These are phyloP conservation scores for Hordeum pubiflorum DNA, from an alignment of 202 grass and related monocot species.

Conservation along the genomic window DNA sequence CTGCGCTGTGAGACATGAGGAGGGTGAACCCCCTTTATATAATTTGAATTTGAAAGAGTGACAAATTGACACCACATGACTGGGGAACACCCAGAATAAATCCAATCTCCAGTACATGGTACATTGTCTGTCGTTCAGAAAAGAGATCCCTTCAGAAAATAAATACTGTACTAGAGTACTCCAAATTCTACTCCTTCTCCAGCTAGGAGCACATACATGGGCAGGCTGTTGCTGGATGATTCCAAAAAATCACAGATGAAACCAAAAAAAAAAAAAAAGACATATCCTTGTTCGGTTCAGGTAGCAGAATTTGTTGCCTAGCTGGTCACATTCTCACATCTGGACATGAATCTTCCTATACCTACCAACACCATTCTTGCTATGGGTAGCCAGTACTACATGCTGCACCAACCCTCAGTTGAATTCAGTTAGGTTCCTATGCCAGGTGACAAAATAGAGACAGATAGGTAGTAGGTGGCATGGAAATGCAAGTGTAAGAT, in stretches of 20 bases:
- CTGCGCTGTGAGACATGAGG: background rate
- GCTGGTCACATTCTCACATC: background rate
- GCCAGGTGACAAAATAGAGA: background rate
- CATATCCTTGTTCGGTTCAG: background rate
- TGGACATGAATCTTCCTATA: background rate
- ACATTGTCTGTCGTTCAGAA: background rate
- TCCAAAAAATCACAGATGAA: slow-evolving; percentile 22
- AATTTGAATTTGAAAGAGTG: background rate
- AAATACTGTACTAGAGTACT: too few relatives aligned
- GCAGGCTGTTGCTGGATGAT: background rate
- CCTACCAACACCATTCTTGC: background rate
- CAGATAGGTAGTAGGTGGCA: background rate
- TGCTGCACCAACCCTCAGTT: background rate
- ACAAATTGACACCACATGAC: background rate
- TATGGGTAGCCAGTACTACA: background rate
- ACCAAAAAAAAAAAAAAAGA: background rate
- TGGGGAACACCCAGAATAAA: background rate
- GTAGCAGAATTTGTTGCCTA: slow-evolving; percentile 21
- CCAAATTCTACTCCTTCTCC: background rate
- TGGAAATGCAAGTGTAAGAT: background rate
- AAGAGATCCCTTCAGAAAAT: background rate
- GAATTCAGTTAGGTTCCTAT: background rate
- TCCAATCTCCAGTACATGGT: background rate
- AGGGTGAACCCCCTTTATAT: background rate
- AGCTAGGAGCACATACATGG: background rate